phyloP scores from a whole-genome alignment of 331 rosid species.

The Stylosanthes scabra region DNA sequence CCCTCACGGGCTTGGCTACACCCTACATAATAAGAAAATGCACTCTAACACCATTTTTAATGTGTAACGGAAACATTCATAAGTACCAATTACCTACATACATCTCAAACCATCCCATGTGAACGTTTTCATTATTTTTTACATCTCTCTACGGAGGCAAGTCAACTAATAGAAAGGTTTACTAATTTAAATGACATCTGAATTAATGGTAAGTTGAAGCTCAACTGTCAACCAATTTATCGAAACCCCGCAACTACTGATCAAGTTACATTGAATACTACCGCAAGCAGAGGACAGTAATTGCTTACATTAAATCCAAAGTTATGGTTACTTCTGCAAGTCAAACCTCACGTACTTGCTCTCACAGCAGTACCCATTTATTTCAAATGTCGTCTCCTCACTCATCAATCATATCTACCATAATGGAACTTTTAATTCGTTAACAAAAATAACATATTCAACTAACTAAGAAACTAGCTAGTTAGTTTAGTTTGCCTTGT shows the following conservation, averaged over 20 bases:
- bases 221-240: conserved; percentile 50
- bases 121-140: too few relatives aligned
- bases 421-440: too few relatives aligned
- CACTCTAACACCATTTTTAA: too few relatives aligned
- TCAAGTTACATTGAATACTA: conserved; percentile 39
- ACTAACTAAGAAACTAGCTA: too few relatives aligned
- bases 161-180: conserved; percentile 11
- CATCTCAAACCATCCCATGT: too few relatives aligned
- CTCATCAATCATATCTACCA: too few relatives aligned
- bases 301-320: conserved; percentile 40
- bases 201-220: neutral
- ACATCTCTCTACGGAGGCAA: conserved; percentile 18
- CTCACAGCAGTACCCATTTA: neutral
- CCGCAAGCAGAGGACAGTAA: neutral
- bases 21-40: too few relatives aligned
- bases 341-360: conserved; percentile 32
- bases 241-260: conserved; percentile 13
- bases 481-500: too few relatives aligned
- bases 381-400: neutral
- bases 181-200: conserved; percentile 25
- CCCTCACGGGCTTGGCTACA: neutral
- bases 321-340: conserved; percentile 27
- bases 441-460: too few relatives aligned
- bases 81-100: too few relatives aligned
- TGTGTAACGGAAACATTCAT: too few relatives aligned